Evolutionary conservation across 768 basidiomycete species (phyloP), one percentile per base, ranked within the genome.

Genomic region (Boletales sp.): DNA sequence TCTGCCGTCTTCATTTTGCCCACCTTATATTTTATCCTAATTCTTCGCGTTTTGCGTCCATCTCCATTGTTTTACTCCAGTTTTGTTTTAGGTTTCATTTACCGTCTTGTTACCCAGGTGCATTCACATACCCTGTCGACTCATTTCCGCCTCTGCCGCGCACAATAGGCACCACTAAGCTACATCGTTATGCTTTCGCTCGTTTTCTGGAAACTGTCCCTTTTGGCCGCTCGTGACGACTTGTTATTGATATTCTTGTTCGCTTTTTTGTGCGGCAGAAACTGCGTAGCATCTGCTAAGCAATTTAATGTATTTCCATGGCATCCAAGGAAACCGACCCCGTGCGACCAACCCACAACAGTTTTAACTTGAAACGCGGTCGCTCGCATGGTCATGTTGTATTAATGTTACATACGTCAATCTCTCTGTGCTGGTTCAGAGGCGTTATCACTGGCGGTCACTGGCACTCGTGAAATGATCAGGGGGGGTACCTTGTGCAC

Each of bases 171-270:
- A 56, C 43, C 52, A 38, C 50, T 47, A 53, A 53, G 52, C 53
- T 57, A 56, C 34, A 64, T 62, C 54, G 45, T 55, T 59, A 62
- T 64, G 59, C 62, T 56, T 51, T 45, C 60, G 17, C 52, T 63
- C 63, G 49, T 65, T 67, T 53, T 44, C 54, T 8, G 38, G 47
- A 47, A 51, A 58, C 44, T 38, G 34, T 40, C 48, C 51, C 35
- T 48, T 18, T 42, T 55, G 17, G 43, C 24, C 45, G 57, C 42
- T 47, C 57, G 36, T 60, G 48, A 65, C 40, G 58, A 62, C 54
- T 39, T 47, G 54, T 59, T 46, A 65, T 64, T 52, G 60, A 56
- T 40, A 13, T 52, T 57, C 40, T 51, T 48, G 59, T 54, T 40
- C 47, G 24, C 24, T 53, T 27, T 53, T 41, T 41, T 43, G 35